Evolutionary conservation across 805 yeast genomes (phyloP).

Genomic region (Maudiozyma serrabonitensis): DNA sequence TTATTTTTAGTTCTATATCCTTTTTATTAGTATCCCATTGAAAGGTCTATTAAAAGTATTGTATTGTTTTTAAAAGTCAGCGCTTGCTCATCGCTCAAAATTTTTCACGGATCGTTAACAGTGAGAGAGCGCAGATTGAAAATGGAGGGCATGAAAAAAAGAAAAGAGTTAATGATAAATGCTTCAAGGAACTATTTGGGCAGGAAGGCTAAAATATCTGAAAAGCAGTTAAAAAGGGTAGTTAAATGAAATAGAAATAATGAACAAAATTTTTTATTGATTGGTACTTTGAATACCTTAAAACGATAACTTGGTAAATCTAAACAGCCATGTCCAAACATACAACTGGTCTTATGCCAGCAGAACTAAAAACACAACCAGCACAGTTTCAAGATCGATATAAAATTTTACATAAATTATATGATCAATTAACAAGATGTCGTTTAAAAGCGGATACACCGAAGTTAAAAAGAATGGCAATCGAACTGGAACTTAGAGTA

Average conservation of each 20-base stretch:
- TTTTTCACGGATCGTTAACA: constrained; percentile 10
- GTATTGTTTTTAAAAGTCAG: not conserved
- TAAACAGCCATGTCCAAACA: not conserved
- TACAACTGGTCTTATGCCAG: constrained; percentile 15
- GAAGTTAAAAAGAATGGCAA: constrained; percentile 14
- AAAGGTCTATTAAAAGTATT: too few relatives aligned
- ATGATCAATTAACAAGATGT: constrained; percentile 13
- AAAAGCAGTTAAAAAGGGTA: too few relatives aligned
- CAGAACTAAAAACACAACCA: constrained; percentile 23
- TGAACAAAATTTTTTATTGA: not conserved
- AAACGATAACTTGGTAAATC: not conserved
- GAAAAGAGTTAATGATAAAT: not conserved
- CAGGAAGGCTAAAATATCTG: too few relatives aligned
- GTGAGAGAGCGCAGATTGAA: constrained; percentile 1
- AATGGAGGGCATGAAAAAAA: not conserved
- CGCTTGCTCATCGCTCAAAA: constrained; percentile 15
- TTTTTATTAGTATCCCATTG: not conserved
- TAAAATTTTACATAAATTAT: constrained; percentile 23
- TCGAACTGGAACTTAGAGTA: constrained; percentile 19
- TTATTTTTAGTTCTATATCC: too few relatives aligned
- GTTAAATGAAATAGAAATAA: not conserved
- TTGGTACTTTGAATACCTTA: too few relatives aligned
- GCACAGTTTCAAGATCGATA: constrained; percentile 26
- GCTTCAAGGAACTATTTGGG: too few relatives aligned
- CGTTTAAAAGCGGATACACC: constrained; percentile 8